Base-by-base conservation (phyloP, 257 asterid species). In the Hygrophila difformis region DNA sequence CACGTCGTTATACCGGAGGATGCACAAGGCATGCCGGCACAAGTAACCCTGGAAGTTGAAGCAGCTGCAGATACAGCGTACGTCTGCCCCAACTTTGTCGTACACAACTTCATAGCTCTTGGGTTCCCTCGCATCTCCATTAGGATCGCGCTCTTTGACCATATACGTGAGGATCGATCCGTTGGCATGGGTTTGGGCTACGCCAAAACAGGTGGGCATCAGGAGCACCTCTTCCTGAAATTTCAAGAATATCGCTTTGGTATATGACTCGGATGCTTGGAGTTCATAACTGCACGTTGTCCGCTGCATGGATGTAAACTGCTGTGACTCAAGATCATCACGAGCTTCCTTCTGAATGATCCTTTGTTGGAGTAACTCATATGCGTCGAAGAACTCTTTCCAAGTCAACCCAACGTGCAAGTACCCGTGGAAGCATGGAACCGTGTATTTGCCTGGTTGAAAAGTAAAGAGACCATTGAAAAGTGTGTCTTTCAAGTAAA, bases 51-150 rank as follows among this genome's bases (percentile, higher is more conserved):
- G 51, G 58, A 69, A 55, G 44, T 65, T 72, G 67, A 76, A 76
- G 61, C 78, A 72, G 43, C 68, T 56, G 16, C 85, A 76, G 31
- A 63, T 54, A 31, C 85, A 76, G 4, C 78, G 78, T 35, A 69
- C 71, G 18, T 72, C 85, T 6, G 44, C n/a, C 38, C 73, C 78
- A 9, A 63, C 51, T 63, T 72, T 76, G 28, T 76, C 81, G 3
- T 66, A 66, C 39, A 58, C 67, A 10, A 76, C 81, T 57, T 76
- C 81, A 19, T 66, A 69, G 60, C 42, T 63, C 38, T 44, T 61
- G 10, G 64, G 14, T 34, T 62, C 68, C 31, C 20, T 44, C 1
- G 58, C 14, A 13, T 59, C 69, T 47, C 61, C 70, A 11, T 59
- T 70, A 4, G 44, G 44, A 16, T 53, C 70, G 41, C 59, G 65